These are phyloP conservation scores for Fusarium begoniae DNA, from an alignment of 2,329 filamentous ascomycete genomes.

Conservation along the genomic window DNA sequence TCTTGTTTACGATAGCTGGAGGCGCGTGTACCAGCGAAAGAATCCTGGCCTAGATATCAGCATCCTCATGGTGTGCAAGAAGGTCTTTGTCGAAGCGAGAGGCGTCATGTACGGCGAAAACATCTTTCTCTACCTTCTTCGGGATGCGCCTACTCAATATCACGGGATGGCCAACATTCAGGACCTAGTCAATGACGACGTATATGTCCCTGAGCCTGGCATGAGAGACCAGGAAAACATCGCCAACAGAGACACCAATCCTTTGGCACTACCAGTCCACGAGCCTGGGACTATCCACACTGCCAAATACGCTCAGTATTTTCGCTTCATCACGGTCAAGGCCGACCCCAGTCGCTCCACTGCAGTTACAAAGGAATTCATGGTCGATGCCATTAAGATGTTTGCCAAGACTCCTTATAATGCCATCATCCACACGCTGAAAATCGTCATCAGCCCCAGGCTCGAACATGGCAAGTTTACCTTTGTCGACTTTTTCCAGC, in stretches of 20 bases:
- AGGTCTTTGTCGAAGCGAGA: slow-evolving; percentile 50
- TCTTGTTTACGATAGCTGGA: slow-evolving; percentile 48
- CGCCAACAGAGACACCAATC: background rate
- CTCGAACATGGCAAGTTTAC: slow-evolving; percentile 40
- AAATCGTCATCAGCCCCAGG: slow-evolving; percentile 51
- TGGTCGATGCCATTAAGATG: slow-evolving; percentile 50
- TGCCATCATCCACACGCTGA: slow-evolving; percentile 52
- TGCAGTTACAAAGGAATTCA: slow-evolving; percentile 35
- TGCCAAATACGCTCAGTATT: slow-evolving; percentile 49
- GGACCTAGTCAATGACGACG: slow-evolving; percentile 25
- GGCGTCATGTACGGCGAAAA: slow-evolving; percentile 59
- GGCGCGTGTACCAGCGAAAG: slow-evolving; percentile 43
- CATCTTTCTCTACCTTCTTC: slow-evolving; percentile 56
- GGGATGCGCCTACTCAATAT: slow-evolving; percentile 45
- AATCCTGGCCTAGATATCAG: slow-evolving; percentile 45
- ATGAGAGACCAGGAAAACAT: background rate
- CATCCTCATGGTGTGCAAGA: slow-evolving; percentile 51
- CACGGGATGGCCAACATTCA: slow-evolving; percentile 27
- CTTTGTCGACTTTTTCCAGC: slow-evolving; percentile 50
- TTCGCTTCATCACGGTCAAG: slow-evolving; percentile 55
- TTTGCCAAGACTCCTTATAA: slow-evolving; percentile 42
- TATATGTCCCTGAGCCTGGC: slow-evolving; percentile 3
- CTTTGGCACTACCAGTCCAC: slow-evolving; percentile 5
- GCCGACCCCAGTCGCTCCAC: slow-evolving; percentile 53
- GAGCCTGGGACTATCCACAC: slow-evolving; percentile 44